A percentile compares a stretch with the other conserved stretches of the same genome.
phyloP scores from a whole-genome alignment of 768 basidiomycete genomes.

The Mycena indigotica region DNA sequence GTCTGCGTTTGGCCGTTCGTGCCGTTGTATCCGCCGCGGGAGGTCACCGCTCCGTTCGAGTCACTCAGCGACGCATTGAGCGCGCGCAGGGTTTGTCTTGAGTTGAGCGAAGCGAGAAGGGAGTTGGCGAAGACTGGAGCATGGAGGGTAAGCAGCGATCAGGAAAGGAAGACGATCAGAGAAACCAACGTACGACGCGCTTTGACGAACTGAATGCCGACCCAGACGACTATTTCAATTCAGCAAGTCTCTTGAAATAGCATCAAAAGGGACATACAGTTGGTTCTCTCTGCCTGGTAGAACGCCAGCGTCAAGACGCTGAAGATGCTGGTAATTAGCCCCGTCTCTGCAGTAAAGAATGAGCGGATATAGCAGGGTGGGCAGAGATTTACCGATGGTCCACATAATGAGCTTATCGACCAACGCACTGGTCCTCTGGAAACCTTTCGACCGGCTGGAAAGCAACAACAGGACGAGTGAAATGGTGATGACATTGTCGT shows the following conservation, averaged over 20 bases:
- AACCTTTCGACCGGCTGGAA: neutral
- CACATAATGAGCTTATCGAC: neutral
- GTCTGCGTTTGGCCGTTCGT: neutral
- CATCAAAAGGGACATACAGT: neutral
- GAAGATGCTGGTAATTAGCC: neutral
- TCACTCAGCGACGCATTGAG: neutral
- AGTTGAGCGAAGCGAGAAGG: neutral
- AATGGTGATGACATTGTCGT: neutral
- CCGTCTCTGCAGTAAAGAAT: neutral
- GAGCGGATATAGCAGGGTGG: neutral
- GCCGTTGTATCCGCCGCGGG: neutral
- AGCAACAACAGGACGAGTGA: neutral
- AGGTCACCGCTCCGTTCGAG: neutral
- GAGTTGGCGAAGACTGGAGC: neutral
- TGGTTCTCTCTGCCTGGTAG: neutral
- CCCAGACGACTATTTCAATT: neutral
- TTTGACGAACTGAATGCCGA: neutral
- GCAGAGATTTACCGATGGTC: neutral
- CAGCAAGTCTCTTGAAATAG: neutral
- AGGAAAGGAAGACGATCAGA: neutral
- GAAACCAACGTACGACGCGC: neutral
- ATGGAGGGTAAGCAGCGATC: neutral
- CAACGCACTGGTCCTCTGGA: neutral
- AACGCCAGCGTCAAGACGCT: neutral
- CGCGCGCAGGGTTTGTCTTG: neutral